Evolutionary conservation across 176 grass and related monocot species (phyloP).

Genomic region (Alloteropsis semialata): DNA sequence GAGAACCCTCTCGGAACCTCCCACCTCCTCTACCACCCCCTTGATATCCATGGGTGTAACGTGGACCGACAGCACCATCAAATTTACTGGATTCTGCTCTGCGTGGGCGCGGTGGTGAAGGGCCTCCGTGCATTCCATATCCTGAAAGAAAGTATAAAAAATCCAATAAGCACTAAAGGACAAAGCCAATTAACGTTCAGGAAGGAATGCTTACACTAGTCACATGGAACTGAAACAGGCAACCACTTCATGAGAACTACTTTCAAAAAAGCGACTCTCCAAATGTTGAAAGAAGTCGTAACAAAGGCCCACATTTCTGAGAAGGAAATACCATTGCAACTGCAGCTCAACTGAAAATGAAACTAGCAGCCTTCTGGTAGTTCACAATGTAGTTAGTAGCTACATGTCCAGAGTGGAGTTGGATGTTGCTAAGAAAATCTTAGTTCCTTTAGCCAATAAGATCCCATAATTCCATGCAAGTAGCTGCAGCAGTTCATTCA

Average conservation of each 20-base stretch:
- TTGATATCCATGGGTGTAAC: slow-evolving; percentile 48
- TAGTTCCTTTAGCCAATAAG: slow-evolving; percentile 26
- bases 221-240: slow-evolving; percentile 43
- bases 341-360: slow-evolving; percentile 35
- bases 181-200: slow-evolving; percentile 7
- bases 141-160: slow-evolving; percentile 51
- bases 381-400: slow-evolving; percentile 33
- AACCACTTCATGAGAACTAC: slow-evolving; percentile 42
- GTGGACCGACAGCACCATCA: slow-evolving; percentile 47
- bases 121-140: slow-evolving; percentile 56
- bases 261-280: slow-evolving; percentile 26
- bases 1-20: slow-evolving; percentile 66
- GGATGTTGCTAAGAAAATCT: slow-evolving; percentile 27
- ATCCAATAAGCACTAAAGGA: slow-evolving; percentile 27
- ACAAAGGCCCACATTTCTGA: slow-evolving; percentile 38
- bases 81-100: slow-evolving; percentile 44
- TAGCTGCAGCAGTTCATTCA: slow-evolving; percentile 1
- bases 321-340: slow-evolving; percentile 48
- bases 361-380: slow-evolving; percentile 16
- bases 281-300: slow-evolving; percentile 24
- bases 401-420: slow-evolving; percentile 33
- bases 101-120: slow-evolving; percentile 48
- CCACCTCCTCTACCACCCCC: slow-evolving; percentile 65
- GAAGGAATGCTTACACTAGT: slow-evolving; percentile 51
- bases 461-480: neutral